These are phyloP conservation scores for Euphrasia confusa DNA, from an alignment of 257 asterid species.

Conservation along the genomic window DNA sequence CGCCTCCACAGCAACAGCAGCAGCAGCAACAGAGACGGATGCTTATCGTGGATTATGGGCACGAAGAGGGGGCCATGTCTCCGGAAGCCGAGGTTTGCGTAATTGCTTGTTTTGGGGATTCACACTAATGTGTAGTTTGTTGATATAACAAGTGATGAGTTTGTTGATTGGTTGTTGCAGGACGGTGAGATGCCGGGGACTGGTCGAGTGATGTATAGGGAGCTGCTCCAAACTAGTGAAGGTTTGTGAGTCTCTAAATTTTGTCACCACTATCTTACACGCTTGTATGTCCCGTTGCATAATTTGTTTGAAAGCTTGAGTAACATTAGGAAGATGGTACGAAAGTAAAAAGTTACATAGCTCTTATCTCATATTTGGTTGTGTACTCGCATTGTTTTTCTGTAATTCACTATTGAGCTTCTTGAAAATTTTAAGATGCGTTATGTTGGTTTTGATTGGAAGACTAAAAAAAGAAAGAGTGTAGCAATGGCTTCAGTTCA, in stretches of 20 bases:
- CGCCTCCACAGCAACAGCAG: conserved; percentile 42
- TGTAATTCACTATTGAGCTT: neutral
- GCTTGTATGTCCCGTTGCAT: conserved; percentile 5
- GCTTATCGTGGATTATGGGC: conserved; percentile 80
- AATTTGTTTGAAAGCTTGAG: conserved; percentile 7
- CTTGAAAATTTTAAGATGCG: neutral
- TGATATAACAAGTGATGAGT: conserved; percentile 5
- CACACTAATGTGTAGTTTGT: neutral
- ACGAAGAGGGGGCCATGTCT: conserved; percentile 80
- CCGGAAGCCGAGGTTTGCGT: conserved; percentile 78
- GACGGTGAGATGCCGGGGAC: conserved; percentile 60
- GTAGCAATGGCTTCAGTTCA: too few relatives aligned
- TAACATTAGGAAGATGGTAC: neutral
- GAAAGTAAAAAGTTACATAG: neutral
- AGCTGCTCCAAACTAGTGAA: conserved; percentile 47
- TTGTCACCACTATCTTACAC: conserved; percentile 1
- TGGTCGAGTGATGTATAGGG: conserved; percentile 52
- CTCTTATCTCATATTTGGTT: neutral
- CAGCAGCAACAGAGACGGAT: conserved; percentile 34
- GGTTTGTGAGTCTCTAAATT: conserved; percentile 40
- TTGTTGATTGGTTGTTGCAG: conserved; percentile 34
- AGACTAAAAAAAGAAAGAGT: neutral
- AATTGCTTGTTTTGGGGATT: neutral
- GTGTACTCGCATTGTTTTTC: neutral
- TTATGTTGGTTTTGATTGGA: neutral